Conservation (phyloP, 192 early-diverging fungal species). For the Glomus cerebriforme region DNA sequence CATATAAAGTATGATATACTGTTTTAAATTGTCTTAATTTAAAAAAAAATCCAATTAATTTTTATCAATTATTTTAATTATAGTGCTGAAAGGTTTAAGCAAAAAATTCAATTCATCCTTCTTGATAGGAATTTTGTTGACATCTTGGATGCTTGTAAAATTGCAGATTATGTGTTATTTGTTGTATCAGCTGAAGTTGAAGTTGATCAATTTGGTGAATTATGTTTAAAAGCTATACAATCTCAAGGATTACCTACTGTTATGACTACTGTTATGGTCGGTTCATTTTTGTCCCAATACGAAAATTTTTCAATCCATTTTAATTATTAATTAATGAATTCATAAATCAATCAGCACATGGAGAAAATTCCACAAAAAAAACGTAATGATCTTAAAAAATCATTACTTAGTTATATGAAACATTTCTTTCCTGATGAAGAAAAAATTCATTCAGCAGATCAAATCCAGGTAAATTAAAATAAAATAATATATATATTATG, state of each 20-base stretch:
- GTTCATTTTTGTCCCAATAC: not conserved
- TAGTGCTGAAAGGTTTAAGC: constrained; percentile 82
- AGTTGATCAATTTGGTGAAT: constrained; percentile 92
- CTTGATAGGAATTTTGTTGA: constrained; percentile 77
- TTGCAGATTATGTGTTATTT: constrained; percentile 89
- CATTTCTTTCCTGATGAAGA: constrained; percentile 88
- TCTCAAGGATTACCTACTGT: constrained; percentile 83
- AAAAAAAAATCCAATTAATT: not conserved
- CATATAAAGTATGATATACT: constrained; percentile 39
- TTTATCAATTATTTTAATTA: constrained; percentile 22
- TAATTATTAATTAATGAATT: not conserved
- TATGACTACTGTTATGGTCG: constrained; percentile 67
- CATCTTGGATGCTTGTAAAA: constrained; percentile 86
- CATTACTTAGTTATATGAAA: constrained; percentile 78
- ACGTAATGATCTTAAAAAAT: constrained; percentile 78
- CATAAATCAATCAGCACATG: constrained; percentile 52
- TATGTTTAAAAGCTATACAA: constrained; percentile 79
- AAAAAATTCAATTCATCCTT: constrained; percentile 84
- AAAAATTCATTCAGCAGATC: constrained; percentile 68
- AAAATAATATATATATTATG: not conserved
- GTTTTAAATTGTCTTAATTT: not conserved
- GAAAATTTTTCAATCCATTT: no score
- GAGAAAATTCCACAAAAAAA: constrained; percentile 63
- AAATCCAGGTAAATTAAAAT: constrained; percentile 36
- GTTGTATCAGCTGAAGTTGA: constrained; percentile 86